Evolutionary conservation across 345 rosid species (phyloP).

Genomic region (Eucalyptus paniculata): DNA sequence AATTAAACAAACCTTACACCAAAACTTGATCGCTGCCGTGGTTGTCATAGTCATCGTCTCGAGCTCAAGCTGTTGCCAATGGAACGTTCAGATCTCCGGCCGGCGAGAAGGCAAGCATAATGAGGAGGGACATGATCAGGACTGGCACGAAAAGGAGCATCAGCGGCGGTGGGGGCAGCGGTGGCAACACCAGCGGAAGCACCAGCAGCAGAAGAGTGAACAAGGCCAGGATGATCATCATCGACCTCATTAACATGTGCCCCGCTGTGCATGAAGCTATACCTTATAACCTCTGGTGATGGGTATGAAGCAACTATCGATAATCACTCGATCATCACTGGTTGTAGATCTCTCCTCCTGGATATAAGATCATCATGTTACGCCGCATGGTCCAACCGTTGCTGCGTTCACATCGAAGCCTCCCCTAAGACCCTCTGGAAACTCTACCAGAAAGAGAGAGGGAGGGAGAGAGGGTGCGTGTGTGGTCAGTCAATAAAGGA

Average conservation of each 20-base stretch:
- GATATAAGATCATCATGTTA: background rate
- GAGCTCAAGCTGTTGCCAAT: background rate
- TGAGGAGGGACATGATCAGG: constrained; percentile 11
- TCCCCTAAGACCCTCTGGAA: background rate
- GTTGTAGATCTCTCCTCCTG: background rate
- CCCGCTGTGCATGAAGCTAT: background rate
- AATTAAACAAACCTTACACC: background rate
- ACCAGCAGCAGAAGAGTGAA: constrained; percentile 2
- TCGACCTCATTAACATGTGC: background rate
- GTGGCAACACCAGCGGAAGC: constrained; percentile 20
- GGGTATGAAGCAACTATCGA: background rate
- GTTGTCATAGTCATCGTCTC: background rate
- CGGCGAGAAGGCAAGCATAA: constrained; percentile 2
- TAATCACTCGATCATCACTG: background rate
- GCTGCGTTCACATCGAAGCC: background rate
- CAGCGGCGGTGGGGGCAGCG: constrained; percentile 20
- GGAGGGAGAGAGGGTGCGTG: background rate
- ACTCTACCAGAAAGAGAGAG: background rate
- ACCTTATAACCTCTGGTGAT: background rate
- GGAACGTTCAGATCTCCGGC: background rate
- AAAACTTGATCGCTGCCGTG: background rate
- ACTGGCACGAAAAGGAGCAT: constrained; percentile 13
- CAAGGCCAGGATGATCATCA: constrained; percentile 1
- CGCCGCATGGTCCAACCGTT: background rate
- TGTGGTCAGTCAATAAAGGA: background rate